Conservation (phyloP, 225 moss, liverwort and hornwort genomes). For the Ulota crispa region DNA sequence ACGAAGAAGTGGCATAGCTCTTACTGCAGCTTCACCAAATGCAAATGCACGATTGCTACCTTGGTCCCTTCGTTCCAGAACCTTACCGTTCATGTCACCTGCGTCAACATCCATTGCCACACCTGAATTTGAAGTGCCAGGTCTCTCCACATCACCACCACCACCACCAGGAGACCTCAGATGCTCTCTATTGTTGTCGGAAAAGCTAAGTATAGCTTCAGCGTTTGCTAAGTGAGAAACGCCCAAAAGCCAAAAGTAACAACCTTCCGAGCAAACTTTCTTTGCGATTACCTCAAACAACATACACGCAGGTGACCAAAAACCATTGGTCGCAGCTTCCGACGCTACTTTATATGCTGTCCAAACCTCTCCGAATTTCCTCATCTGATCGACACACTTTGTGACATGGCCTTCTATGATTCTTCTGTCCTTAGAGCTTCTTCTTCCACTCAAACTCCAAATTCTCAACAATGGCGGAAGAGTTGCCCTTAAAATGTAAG, state of each 20-base stretch:
- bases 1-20: constrained; percentile 49
- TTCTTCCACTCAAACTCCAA: constrained; percentile 39
- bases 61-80: constrained; percentile 20
- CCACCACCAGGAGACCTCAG: constrained; percentile 11
- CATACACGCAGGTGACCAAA: constrained; percentile 45
- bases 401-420: constrained; percentile 38
- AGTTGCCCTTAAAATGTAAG: constrained; percentile 43
- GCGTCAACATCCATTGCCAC: constrained; percentile 35
- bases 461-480: constrained; percentile 48
- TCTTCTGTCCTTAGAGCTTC: constrained; percentile 12
- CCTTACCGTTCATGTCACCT: constrained; percentile 5
- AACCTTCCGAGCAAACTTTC: constrained; percentile 63
- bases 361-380: constrained; percentile 50
- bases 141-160: constrained; percentile 10
- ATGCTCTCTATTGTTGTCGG: constrained; percentile 13
- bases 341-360: constrained; percentile 50
- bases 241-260: constrained; percentile 56
- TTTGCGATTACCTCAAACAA: constrained; percentile 43
- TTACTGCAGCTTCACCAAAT: constrained; percentile 48
- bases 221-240: constrained; percentile 50
- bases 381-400: constrained; percentile 47
- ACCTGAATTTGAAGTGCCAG: background rate
- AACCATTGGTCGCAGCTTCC: constrained; percentile 43
- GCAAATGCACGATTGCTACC: constrained; percentile 10
- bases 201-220: constrained; percentile 38